phyloP scores from a whole-genome alignment of 2,329 filamentous ascomycete species.

The Cadophora sp. region DNA sequence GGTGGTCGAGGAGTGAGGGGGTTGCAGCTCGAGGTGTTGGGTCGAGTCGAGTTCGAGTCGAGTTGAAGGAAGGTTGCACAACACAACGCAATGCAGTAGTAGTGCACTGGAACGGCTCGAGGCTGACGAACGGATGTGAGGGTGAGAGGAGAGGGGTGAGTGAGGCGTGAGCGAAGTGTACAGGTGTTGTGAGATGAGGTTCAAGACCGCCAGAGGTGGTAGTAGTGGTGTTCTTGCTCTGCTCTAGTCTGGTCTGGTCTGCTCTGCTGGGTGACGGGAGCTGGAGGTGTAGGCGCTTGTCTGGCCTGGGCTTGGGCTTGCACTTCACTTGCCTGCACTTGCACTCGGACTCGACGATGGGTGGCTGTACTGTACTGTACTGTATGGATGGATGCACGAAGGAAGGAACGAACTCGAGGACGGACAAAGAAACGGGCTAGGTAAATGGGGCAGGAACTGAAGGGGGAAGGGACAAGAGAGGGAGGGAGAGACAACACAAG shows the following conservation, averaged over 20 bases:
- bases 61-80: slow-evolving; percentile 1
- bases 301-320: no score
- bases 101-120: background rate
- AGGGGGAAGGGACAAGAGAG: background rate
- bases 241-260: background rate
- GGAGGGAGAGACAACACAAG: no score
- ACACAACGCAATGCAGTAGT: background rate
- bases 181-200: background rate
- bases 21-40: slow-evolving; percentile 1
- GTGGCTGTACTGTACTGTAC: no score
- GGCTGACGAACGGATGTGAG: background rate
- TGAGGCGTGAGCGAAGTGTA: no score
- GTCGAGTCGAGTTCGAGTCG: no score
- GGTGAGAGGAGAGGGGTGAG: no score
- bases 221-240: background rate
- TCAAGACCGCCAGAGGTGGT: no score
- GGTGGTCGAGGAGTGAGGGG: slow-evolving; percentile 3
- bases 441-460: background rate
- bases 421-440: background rate
- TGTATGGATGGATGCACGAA: no score
- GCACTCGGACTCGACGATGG: no score
- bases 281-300: background rate
- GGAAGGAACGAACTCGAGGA: no score
- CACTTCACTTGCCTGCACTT: no score
- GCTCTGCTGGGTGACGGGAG: background rate